Base-by-base conservation (phyloP, 2,329 filamentous ascomycete genomes). In the Aspergillus novoparasiticus region DNA sequence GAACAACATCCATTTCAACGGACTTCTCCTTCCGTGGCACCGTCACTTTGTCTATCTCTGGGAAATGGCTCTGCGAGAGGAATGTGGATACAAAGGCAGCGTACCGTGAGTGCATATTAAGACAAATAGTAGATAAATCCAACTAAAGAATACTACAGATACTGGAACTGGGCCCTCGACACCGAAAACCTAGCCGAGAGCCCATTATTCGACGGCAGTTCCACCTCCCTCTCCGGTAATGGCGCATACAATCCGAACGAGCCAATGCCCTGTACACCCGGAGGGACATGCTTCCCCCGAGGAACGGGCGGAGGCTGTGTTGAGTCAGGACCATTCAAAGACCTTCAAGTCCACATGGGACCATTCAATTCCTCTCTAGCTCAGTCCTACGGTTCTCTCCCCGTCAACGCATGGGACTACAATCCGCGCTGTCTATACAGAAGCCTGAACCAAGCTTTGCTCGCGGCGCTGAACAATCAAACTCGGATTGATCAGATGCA, bases 161-260 rank as follows among this genome's bases (percentile, higher is more conserved):
- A 66, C 28, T 66, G 64, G 64, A 50, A 66, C 55, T 66, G 64
- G 64, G 26, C 61, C 2, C 54, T 66, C 19, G 58, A 48, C 32
- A 51, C 61, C 10, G 34, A 61, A 28, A 51, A 64, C 16, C 14
- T 66, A 5, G 14, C 56, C 30, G 48, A 59, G 2, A 66, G 61
- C n/a, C 61, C 64, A 16, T 43, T 64, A 2, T 64, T 66, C 30
- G 64, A 66, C 23, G 61, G 56, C 14, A 59, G 48, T n/a, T 2
- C 23, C 1, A 60, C 70, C 2, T 71, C 68, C 3, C 66, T 68
- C 19, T 66, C 64, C 8, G 65, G 68, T 14, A 69, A 74, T 26
- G 70, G 71, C 11, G 68, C 61, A 2, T 62, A 36, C 11, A 64
- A 58, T n/a, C 64, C 69, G 32, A 14, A 60, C 23, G n/a, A n/a